A percentile compares a stretch with the other conserved stretches of the same genome.
phyloP scores from a whole-genome alignment of 257 asterid genomes.

The Mitragyna speciosa region DNA sequence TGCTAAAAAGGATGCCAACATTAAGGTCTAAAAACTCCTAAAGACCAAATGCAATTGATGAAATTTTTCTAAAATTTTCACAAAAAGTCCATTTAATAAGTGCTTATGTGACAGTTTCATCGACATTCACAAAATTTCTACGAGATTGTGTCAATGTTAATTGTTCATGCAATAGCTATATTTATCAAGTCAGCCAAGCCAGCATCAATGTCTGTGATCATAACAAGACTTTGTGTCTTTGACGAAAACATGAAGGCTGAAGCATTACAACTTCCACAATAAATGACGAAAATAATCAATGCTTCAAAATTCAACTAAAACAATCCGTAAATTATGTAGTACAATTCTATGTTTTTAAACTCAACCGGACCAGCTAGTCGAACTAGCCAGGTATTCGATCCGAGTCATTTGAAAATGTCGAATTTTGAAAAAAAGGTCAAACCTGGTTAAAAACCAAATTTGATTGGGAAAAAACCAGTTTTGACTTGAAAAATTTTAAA shows the following conservation, averaged over 20 bases:
- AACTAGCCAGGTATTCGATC: too few species aligned
- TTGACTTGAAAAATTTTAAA: too few species aligned
- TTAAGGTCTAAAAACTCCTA: not conserved
- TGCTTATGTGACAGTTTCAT: not conserved
- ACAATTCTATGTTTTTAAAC: too few species aligned
- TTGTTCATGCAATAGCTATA: not conserved
- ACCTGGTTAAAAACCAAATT: too few species aligned
- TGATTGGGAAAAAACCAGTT: too few species aligned
- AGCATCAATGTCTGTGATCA: not conserved
- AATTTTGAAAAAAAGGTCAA: too few species aligned
- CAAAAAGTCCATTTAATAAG: not conserved
- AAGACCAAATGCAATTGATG: not conserved
- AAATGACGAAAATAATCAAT: not conserved
- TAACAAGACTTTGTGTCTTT: not conserved
- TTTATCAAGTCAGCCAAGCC: not conserved
- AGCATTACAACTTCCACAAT: not conserved
- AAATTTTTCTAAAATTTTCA: too few species aligned
- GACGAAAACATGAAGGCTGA: not conserved
- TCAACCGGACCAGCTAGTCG: too few species aligned
- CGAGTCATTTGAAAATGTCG: too few species aligned
- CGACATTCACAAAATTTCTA: too few species aligned
- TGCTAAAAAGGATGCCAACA: not conserved
- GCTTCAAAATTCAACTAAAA: not conserved
- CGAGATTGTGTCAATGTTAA: not conserved
- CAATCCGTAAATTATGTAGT: not conserved